Evolutionary conservation across 306 rosid species (phyloP).

Genomic region (Aeschynomene evenia): DNA sequence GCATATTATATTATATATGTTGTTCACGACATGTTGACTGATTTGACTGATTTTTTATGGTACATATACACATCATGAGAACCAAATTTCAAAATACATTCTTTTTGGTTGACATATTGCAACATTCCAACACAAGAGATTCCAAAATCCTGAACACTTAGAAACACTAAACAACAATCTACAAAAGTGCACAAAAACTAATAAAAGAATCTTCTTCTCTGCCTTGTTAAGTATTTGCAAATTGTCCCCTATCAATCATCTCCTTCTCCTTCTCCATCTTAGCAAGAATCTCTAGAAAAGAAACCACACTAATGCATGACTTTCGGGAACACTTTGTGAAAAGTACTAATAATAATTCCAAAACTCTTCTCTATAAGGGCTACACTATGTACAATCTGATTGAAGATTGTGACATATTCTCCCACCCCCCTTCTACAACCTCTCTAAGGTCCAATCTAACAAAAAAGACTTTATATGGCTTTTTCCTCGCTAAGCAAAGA

Average conservation of each 20-base stretch:
- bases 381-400: slow-evolving; percentile 22
- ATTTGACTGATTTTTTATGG: too few species aligned
- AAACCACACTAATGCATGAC: slow-evolving; percentile 24
- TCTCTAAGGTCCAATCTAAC: slow-evolving; percentile 15
- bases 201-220: slow-evolving; percentile 28
- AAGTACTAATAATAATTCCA: slow-evolving; percentile 32
- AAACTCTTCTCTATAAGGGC: slow-evolving; percentile 10
- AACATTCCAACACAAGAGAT: not conserved
- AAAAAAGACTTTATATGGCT: slow-evolving; percentile 29
- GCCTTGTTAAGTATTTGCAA: slow-evolving; percentile 32
- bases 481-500: slow-evolving; percentile 31
- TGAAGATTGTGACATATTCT: slow-evolving; percentile 32
- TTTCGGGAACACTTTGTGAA: slow-evolving; percentile 34
- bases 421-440: slow-evolving; percentile 19
- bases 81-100: too few species aligned
- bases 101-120: not conserved
- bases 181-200: slow-evolving; percentile 8
- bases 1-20: too few species aligned
- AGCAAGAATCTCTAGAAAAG: slow-evolving; percentile 33
- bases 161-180: not conserved
- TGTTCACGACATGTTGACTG: too few species aligned
- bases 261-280: slow-evolving; percentile 27
- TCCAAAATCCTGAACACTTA: not conserved
- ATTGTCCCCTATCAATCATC: slow-evolving; percentile 13
- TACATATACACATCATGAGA: too few species aligned